phyloP scores from a whole-genome alignment of 805 yeast genomes.

The Teunomyces pallodes region DNA sequence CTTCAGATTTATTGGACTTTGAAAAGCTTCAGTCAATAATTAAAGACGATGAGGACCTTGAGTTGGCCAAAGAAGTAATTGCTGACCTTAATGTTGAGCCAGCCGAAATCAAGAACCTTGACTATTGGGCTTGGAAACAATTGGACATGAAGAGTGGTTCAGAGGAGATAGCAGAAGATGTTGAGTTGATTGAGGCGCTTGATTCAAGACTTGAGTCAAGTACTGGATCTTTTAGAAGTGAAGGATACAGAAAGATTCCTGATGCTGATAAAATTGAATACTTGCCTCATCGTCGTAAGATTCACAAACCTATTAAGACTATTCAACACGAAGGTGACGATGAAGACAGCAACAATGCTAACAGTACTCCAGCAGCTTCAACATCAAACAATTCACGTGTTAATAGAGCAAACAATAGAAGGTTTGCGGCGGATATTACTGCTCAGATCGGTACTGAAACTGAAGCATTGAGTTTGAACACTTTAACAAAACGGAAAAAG shows the following conservation, averaged over 20 bases:
- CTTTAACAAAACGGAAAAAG: slow-evolving; percentile 83
- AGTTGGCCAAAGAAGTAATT: slow-evolving; percentile 48
- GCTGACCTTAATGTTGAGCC: slow-evolving; percentile 11
- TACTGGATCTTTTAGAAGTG: slow-evolving; percentile 66
- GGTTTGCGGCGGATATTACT: slow-evolving; percentile 85
- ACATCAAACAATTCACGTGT: slow-evolving; percentile 66
- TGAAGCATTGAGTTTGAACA: slow-evolving; percentile 79
- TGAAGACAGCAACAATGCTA: slow-evolving; percentile 7
- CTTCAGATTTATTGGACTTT: slow-evolving; percentile 37
- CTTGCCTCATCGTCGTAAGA: slow-evolving; percentile 75
- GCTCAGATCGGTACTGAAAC: slow-evolving; percentile 82
- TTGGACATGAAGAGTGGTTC: slow-evolving; percentile 29
- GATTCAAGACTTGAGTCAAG: slow-evolving; percentile 35
- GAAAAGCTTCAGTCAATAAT: slow-evolving; percentile 51
- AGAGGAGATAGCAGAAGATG: slow-evolving; percentile 21
- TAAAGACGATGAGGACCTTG: slow-evolving; percentile 73
- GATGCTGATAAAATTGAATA: slow-evolving; percentile 73
- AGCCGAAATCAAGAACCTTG: slow-evolving; percentile 33
- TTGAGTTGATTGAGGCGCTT: slow-evolving; percentile 26
- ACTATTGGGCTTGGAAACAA: slow-evolving; percentile 69
- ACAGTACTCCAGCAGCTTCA: slow-evolving; percentile 8
- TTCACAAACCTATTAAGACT: slow-evolving; percentile 69
- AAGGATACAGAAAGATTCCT: slow-evolving; percentile 70
- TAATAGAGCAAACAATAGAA: slow-evolving; percentile 80
- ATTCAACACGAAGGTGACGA: slow-evolving; percentile 64